A percentile compares a stretch with the other conserved stretches of the same genome.
Evolutionary conservation across 2,329 filamentous ascomycete species (phyloP).

Genomic region (Aureobasidium sp.): DNA sequence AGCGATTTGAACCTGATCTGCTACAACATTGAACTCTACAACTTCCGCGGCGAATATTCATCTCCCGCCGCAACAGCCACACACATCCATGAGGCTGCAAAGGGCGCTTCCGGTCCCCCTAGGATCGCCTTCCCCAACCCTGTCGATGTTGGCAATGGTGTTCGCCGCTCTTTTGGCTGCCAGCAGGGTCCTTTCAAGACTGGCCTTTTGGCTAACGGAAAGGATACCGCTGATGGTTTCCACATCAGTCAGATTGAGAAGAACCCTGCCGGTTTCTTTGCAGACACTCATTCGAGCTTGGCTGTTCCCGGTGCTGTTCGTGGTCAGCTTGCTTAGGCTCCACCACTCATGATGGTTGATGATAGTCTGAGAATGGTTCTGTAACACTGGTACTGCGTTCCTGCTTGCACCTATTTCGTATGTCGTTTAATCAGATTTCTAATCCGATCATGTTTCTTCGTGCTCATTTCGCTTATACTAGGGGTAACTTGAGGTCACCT

Average conservation of each 20-base stretch:
- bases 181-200: conserved; percentile 36
- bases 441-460: background rate
- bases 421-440: background rate
- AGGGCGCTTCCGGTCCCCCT: conserved; percentile 41
- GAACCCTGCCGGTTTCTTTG: conserved; percentile 43
- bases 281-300: conserved; percentile 43
- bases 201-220: conserved; percentile 32
- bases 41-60: conserved; percentile 42
- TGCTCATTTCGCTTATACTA: background rate
- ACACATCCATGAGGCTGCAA: conserved; percentile 44
- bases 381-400: background rate
- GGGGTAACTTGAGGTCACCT: no score
- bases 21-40: conserved; percentile 43
- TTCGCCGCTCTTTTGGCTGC: conserved; percentile 35
- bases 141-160: conserved; percentile 26
- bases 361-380: background rate
- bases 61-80: conserved; percentile 45
- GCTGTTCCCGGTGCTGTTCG: conserved; percentile 44
- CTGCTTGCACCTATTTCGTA: background rate
- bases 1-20: conserved; percentile 34
- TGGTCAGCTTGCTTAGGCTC: conserved; percentile 35
- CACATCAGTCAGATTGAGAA: conserved; percentile 42
- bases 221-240: conserved; percentile 41
- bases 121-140: conserved; percentile 46
- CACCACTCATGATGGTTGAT: background rate